Percentiles rank a stretch among this genome's conserved stretches.
Evolutionary conservation across 371 early-diverging fungal genomes (phyloP).

Genomic region (Blyttiomyces sp.): DNA sequence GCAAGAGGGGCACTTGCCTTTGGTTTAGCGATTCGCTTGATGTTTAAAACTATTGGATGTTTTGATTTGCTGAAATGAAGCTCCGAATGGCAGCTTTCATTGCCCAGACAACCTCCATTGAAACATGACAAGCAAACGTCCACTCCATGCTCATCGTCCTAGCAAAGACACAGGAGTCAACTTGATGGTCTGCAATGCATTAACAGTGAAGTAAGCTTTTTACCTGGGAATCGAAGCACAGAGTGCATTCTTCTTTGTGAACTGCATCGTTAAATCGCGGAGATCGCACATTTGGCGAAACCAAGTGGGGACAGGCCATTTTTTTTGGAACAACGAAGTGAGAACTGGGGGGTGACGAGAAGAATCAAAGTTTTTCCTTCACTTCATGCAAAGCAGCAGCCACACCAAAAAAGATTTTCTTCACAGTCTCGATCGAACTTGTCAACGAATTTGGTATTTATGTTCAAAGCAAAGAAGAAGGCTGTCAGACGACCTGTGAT

Average conservation of each 20-base stretch:
- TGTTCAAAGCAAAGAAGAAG: no score
- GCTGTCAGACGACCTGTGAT: no score
- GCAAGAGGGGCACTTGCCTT: not conserved
- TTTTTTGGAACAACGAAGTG: no score
- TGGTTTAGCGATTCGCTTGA: slow-evolving; percentile 61
- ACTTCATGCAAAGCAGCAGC: no score
- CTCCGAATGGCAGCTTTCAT: slow-evolving; percentile 65
- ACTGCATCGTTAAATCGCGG: slow-evolving; percentile 39
- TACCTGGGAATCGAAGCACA: slow-evolving; percentile 87
- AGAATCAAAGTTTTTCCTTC: no score
- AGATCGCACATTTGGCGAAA: slow-evolving; percentile 1
- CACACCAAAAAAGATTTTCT: no score
- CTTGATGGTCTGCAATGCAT: no score
- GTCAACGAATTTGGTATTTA: no score
- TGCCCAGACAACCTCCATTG: slow-evolving; percentile 78
- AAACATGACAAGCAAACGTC: slow-evolving; percentile 93
- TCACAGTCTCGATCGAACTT: no score
- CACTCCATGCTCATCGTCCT: slow-evolving; percentile 72
- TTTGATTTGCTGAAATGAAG: slow-evolving; percentile 65
- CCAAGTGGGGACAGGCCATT: slow-evolving; percentile 24
- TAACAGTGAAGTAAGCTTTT: no score
- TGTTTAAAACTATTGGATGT: slow-evolving; percentile 83
- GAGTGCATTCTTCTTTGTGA: slow-evolving; percentile 93
- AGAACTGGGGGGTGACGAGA: no score
- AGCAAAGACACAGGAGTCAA: no score